A percentile compares a stretch with the other conserved stretches of the same genome.
phyloP scores from a whole-genome alignment of 345 rosid genomes.

The Acer yangbiense region DNA sequence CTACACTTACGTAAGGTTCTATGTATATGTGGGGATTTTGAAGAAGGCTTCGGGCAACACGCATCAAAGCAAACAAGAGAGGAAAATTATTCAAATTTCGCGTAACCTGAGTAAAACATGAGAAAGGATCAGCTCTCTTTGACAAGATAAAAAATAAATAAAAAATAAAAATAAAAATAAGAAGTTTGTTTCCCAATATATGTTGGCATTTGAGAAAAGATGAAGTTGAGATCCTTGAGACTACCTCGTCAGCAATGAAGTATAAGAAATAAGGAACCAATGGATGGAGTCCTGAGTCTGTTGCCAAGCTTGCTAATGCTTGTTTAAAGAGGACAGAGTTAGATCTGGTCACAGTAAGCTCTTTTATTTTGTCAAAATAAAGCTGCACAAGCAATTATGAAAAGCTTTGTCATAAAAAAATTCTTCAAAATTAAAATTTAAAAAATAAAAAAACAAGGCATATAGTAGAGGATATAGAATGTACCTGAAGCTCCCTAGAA shows the following conservation, averaged over 20 bases:
- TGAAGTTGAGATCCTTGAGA: not conserved
- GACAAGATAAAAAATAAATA: not conserved
- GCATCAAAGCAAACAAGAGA: constrained; percentile 66
- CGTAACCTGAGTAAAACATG: constrained; percentile 51
- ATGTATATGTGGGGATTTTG: constrained; percentile 78
- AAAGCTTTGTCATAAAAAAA: not conserved
- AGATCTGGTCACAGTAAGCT: constrained; percentile 50
- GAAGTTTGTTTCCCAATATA: not conserved
- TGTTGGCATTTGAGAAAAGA: not conserved
- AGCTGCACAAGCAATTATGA: constrained; percentile 42
- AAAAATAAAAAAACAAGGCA: not conserved
- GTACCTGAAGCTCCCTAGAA: constrained; percentile 81
- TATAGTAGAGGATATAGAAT: not conserved
- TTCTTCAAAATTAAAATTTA: not conserved
- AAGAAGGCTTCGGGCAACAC: constrained; percentile 69
- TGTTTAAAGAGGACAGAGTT: constrained; percentile 58
- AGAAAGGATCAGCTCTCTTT: constrained; percentile 9
- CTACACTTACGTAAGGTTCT: constrained; percentile 80
- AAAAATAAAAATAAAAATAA: not conserved
- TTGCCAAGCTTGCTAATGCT: constrained; percentile 70
- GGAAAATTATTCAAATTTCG: constrained; percentile 56
- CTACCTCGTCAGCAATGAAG: constrained; percentile 80
- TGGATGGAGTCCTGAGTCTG: constrained; percentile 78
- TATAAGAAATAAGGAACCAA: constrained; percentile 66
- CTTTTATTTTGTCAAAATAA: constrained; percentile 66